These are phyloP conservation scores for Xylariaceae sp. DNA, from an alignment of 2,329 filamentous ascomycete species.

Conservation along the genomic window DNA sequence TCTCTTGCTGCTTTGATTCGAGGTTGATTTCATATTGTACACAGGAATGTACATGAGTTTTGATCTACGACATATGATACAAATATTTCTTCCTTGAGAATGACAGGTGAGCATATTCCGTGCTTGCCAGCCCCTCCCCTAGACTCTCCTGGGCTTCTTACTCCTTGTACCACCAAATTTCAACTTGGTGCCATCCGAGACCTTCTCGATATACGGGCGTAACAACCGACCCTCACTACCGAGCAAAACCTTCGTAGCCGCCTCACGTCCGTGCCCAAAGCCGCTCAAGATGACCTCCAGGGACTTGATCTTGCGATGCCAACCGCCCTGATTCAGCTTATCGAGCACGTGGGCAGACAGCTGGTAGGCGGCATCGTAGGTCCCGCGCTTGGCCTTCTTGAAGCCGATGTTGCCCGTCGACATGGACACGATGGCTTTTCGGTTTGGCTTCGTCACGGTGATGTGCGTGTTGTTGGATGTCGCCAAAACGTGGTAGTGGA, in stretches of 20 bases:
- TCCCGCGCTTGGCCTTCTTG: constrained; percentile 71
- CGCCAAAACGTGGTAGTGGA: constrained; percentile 82
- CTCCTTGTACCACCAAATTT: constrained; percentile 96
- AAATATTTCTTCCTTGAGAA: constrained; percentile 12
- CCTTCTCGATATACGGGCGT: constrained; percentile 68
- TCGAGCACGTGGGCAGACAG: constrained; percentile 78
- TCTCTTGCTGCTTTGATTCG: too few relatives aligned
- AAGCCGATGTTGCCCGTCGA: constrained; percentile 91
- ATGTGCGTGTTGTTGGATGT: constrained; percentile 96
- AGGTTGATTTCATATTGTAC: constrained; percentile 22
- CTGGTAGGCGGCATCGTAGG: constrained; percentile 91
- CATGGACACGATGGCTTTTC: constrained; percentile 73
- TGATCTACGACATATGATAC: constrained; percentile 25
- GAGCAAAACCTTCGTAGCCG: constrained; percentile 82
- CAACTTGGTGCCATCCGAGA: constrained; percentile 81
- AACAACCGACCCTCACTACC: constrained; percentile 78
- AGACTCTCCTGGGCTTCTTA: constrained; percentile 74
- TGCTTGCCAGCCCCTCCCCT: background rate
- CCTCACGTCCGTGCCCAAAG: constrained; percentile 83
- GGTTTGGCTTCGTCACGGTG: constrained; percentile 79
- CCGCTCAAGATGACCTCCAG: constrained; percentile 81
- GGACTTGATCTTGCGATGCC: constrained; percentile 68
- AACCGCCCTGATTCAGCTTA: constrained; percentile 76
- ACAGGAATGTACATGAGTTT: constrained; percentile 21
- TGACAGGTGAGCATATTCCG: constrained; percentile 1